Percentiles rank a stretch among this genome's conserved stretches.
These are phyloP conservation scores for Collybia sp. DNA, from an alignment of 768 basidiomycete species.

Conservation along the genomic window DNA sequence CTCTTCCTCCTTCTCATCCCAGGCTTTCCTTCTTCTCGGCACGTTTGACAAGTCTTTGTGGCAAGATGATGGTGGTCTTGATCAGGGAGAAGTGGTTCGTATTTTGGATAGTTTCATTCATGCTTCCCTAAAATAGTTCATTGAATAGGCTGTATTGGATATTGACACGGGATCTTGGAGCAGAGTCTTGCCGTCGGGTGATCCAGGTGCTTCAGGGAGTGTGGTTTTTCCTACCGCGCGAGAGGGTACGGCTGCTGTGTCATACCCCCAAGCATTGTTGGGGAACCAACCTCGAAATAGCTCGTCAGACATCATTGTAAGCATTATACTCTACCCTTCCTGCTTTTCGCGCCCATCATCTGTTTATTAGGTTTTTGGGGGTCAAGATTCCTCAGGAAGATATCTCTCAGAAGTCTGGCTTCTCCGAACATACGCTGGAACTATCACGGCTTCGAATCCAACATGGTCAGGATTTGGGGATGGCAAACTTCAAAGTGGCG, in stretches of 20 bases:
- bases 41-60: slow-evolving; percentile 59
- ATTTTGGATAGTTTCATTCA: neutral
- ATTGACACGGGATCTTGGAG: slow-evolving; percentile 62
- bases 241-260: slow-evolving; percentile 63
- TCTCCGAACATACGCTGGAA: slow-evolving; percentile 65
- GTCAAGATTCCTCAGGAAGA: slow-evolving; percentile 58
- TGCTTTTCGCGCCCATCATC: neutral
- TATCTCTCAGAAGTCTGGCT: slow-evolving; percentile 78
- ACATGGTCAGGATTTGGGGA: slow-evolving; percentile 63
- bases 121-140: slow-evolving; percentile 4
- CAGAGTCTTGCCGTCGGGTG: slow-evolving; percentile 70
- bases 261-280: slow-evolving; percentile 49
- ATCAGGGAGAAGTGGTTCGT: slow-evolving; percentile 71
- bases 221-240: slow-evolving; percentile 60
- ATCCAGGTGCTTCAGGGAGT: slow-evolving; percentile 51
- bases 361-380: slow-evolving; percentile 58
- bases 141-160: slow-evolving; percentile 54
- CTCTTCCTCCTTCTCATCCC: slow-evolving; percentile 53
- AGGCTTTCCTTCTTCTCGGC: slow-evolving; percentile 69
- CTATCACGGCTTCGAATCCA: slow-evolving; percentile 47
- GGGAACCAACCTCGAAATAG: slow-evolving; percentile 37
- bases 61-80: slow-evolving; percentile 58
- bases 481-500: slow-evolving; percentile 57
- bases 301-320: slow-evolving; percentile 62
- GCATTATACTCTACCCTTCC: slow-evolving; percentile 9